Percentiles rank a stretch among this genome's conserved stretches.
Evolutionary conservation across 73 alveolate species (phyloP).

Genomic region (Paramecium bursaria): DNA sequence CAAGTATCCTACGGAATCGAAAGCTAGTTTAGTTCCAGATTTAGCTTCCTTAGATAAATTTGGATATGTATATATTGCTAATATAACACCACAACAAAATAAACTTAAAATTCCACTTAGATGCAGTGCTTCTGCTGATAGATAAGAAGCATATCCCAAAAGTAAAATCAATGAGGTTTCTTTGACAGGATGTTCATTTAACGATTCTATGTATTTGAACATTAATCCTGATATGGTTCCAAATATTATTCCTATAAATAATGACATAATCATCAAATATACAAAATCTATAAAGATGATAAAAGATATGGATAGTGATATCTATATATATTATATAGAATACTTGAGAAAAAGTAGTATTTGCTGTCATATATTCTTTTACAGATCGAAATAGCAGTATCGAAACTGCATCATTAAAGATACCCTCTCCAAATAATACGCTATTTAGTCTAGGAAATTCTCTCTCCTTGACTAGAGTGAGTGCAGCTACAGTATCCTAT

Average conservation of each 20-base stretch:
- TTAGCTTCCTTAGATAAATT: conserved; percentile 88
- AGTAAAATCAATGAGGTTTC: conserved; percentile 90
- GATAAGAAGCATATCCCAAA: conserved; percentile 90
- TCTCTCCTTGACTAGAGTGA: conserved; percentile 90
- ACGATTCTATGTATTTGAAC: conserved; percentile 70
- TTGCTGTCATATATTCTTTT: conserved; percentile 73
- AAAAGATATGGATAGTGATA: conserved; percentile 27
- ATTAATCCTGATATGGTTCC: conserved; percentile 78
- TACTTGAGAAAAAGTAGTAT: conserved; percentile 48
- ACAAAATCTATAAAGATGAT: conserved; percentile 69
- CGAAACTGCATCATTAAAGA: conserved; percentile 97
- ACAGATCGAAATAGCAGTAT: conserved; percentile 89
- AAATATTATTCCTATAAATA: conserved; percentile 75
- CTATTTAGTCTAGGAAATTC: conserved; percentile 90
- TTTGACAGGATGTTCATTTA: conserved; percentile 81
- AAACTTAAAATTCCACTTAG: conserved; percentile 94
- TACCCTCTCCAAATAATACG: conserved; percentile 98
- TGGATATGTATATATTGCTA: conserved; percentile 94
- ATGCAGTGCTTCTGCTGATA: conserved; percentile 86
- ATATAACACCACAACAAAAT: conserved; percentile 92
- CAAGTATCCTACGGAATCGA: conserved; percentile 90
- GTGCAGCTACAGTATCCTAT: conserved; percentile 95
- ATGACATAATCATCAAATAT: conserved; percentile 62
- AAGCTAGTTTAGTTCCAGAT: conserved; percentile 90
- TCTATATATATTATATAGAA: too few species aligned